phyloP scores from a whole-genome alignment of 768 basidiomycete genomes.

The Pleurotus tuoliensis region DNA sequence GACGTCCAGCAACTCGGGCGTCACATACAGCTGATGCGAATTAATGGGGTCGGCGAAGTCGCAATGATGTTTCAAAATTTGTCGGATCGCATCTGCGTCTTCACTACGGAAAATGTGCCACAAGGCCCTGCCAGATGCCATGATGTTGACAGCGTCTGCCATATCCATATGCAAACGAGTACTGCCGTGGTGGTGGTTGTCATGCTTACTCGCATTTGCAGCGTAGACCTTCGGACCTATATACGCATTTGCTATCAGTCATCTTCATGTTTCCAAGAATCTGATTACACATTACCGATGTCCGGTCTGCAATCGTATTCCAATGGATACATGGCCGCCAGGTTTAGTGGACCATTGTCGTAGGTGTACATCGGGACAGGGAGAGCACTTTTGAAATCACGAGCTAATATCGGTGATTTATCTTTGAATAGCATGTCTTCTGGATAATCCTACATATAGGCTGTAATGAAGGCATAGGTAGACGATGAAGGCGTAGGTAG shows the following conservation, averaged over 20 bases:
- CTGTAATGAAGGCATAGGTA: too few relatives aligned
- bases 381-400: neutral
- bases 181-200: constrained; percentile 50
- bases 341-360: neutral
- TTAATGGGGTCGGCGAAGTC: constrained; percentile 1
- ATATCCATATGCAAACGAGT: constrained; percentile 72
- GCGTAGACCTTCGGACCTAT: constrained; percentile 72
- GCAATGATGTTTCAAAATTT: constrained; percentile 38
- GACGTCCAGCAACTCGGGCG: constrained; percentile 42
- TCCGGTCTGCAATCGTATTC: neutral
- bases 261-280: constrained; percentile 8
- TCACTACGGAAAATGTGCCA: constrained; percentile 68
- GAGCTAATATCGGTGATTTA: too few relatives aligned
- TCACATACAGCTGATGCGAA: neutral
- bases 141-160: constrained; percentile 68
- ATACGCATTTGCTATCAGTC: too few relatives aligned
- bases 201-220: constrained; percentile 53
- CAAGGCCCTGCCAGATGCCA: constrained; percentile 60
- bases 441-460: too few relatives aligned
- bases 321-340: neutral
- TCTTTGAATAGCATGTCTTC: too few relatives aligned
- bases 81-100: constrained; percentile 52
- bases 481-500: too few relatives aligned
- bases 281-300: neutral
- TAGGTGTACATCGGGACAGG: neutral